Percentiles rank a stretch among this genome's conserved stretches.
These are phyloP conservation scores for Vicia villosa DNA, from an alignment of 306 rosid genomes.

Conservation along the genomic window DNA sequence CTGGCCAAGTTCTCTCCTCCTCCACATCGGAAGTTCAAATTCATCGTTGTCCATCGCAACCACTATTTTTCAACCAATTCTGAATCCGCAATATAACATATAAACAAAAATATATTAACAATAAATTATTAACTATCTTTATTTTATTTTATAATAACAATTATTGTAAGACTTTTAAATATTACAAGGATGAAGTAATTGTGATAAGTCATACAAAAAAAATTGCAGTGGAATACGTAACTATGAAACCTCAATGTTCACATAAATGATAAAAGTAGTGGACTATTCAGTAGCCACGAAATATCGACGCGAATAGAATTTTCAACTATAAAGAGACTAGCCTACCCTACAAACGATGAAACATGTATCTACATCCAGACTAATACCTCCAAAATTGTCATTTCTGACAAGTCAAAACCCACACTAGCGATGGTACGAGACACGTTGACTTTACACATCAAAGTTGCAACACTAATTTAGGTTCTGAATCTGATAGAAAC, in stretches of 20 bases:
- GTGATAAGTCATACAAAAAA: too few species aligned
- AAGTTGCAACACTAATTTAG: constrained; percentile 11
- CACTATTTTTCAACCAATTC: too few species aligned
- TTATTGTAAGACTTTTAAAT: too few species aligned
- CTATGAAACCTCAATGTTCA: neutral
- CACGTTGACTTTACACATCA: constrained; percentile 57
- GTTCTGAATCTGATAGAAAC: constrained; percentile 36
- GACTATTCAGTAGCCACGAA: neutral
- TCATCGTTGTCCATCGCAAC: too few species aligned
- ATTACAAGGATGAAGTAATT: too few species aligned
- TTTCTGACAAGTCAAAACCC: constrained; percentile 70
- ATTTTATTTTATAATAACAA: too few species aligned
- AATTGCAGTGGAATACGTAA: neutral
- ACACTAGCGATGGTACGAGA: constrained; percentile 39
- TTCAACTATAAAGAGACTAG: constrained; percentile 25
- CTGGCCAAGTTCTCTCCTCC: too few species aligned
- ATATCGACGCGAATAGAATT: neutral
- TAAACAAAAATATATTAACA: too few species aligned
- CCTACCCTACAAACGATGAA: constrained; percentile 47
- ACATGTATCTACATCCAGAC: constrained; percentile 38
- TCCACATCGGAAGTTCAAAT: too few species aligned
- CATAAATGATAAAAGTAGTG: neutral
- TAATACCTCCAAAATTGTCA: constrained; percentile 44
- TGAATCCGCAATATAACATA: too few species aligned
- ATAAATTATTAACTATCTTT: too few species aligned